Evolutionary conservation across 192 early-diverging fungal genomes (phyloP).

Genomic region (Podila horticola): DNA sequence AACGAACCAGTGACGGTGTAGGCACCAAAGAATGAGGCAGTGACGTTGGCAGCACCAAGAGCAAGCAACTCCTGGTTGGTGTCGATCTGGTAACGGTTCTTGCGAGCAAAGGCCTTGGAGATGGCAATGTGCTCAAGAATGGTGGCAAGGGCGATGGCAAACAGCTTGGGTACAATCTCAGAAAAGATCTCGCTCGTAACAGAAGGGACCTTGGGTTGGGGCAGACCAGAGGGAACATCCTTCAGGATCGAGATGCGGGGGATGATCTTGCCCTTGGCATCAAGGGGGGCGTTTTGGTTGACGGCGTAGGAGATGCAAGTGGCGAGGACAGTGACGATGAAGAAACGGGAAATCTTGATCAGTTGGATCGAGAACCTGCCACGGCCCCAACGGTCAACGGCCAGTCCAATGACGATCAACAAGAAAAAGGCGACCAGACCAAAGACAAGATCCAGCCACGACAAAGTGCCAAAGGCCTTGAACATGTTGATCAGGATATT

Average conservation of each 20-base stretch:
- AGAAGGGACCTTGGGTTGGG: constrained; percentile 65
- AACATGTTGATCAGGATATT: constrained; percentile 38
- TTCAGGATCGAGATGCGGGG: constrained; percentile 74
- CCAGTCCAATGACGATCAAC: constrained; percentile 22
- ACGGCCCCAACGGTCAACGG: constrained; percentile 47
- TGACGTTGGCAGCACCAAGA: constrained; percentile 87
- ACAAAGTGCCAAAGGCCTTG: constrained; percentile 23
- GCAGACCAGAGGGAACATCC: constrained; percentile 78
- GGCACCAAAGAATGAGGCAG: constrained; percentile 87
- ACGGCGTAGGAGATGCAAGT: constrained; percentile 76
- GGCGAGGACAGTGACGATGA: constrained; percentile 79
- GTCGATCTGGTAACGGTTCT: constrained; percentile 82
- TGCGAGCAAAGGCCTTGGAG: constrained; percentile 85
- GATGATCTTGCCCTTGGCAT: constrained; percentile 53
- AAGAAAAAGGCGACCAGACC: constrained; percentile 33
- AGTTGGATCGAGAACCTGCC: constrained; percentile 64
- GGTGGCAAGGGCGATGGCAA: constrained; percentile 75
- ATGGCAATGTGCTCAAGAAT: constrained; percentile 95
- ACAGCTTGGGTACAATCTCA: constrained; percentile 60
- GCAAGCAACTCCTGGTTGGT: constrained; percentile 92
- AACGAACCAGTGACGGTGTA: constrained; percentile 95
- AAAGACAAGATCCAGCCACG: constrained; percentile 47
- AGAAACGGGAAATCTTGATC: constrained; percentile 77
- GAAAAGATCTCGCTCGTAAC: constrained; percentile 63
- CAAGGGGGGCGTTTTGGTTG: constrained; percentile 54